These are phyloP conservation scores for Trichoderma lentiforme DNA, from an alignment of 2,329 filamentous ascomycete genomes.

Conservation along the genomic window DNA sequence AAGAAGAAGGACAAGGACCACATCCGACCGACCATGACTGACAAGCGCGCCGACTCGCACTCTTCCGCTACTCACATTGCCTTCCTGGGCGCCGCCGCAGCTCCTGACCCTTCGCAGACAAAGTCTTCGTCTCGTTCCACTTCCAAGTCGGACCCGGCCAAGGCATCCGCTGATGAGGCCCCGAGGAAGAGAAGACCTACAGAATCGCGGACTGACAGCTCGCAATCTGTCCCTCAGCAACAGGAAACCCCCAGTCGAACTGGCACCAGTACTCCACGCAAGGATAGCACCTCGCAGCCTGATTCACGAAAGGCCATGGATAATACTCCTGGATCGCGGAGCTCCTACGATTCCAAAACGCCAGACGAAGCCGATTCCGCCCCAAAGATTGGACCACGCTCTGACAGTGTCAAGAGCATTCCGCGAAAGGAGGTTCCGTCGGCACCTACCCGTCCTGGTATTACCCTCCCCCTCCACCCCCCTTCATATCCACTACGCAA, in stretches of 20 bases:
- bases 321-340: conserved; percentile 40
- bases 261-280: conserved; percentile 32
- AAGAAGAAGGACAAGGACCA: conserved; percentile 59
- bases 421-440: conserved; percentile 62
- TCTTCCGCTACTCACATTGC: conserved; percentile 81
- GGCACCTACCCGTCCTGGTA: conserved; percentile 43
- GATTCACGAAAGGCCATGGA: conserved; percentile 38
- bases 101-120: conserved; percentile 50
- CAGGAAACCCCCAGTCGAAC: conserved; percentile 37
- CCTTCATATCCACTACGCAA: not conserved
- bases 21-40: conserved; percentile 45
- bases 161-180: conserved; percentile 57
- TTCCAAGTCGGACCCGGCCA: conserved; percentile 39
- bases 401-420: conserved; percentile 48
- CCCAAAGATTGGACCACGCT: conserved; percentile 35
- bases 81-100: conserved; percentile 70
- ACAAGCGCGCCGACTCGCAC: conserved; percentile 49
- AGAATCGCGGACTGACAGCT: conserved; percentile 41
- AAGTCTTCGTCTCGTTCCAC: conserved; percentile 48
- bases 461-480: conserved; percentile 13
- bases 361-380: conserved; percentile 51
- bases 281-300: conserved; percentile 24
- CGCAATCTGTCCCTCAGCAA: conserved; percentile 40
- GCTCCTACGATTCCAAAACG: conserved; percentile 57
- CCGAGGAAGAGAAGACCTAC: conserved; percentile 59